Percentiles rank a stretch among this genome's conserved stretches.
phyloP scores from a whole-genome alignment of 306 rosid species.

The Trichosanthes cucumerina region DNA sequence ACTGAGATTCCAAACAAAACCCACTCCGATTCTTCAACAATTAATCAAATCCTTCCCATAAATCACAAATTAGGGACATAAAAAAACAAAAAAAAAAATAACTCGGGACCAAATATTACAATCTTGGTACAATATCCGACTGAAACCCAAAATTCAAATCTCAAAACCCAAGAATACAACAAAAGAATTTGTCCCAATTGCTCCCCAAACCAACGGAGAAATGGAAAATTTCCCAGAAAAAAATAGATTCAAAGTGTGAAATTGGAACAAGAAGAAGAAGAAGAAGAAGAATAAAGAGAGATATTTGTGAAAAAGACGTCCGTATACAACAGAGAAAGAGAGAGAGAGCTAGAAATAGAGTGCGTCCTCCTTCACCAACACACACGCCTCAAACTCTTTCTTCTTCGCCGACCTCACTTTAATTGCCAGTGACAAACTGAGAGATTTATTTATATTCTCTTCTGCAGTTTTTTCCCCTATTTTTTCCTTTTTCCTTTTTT shows the following conservation, averaged over 20 bases:
- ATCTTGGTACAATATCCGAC: not conserved
- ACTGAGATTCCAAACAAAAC: not conserved
- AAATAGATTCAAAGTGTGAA: not conserved
- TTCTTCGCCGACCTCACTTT: constrained; percentile 46
- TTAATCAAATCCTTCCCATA: not conserved
- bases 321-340: not conserved
- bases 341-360: not conserved
- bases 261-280: not conserved
- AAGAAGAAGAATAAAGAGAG: not conserved
- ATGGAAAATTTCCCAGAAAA: not conserved
- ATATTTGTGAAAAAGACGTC: not conserved
- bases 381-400: constrained; percentile 16
- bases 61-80: not conserved
- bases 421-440: constrained; percentile 16
- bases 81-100: not conserved
- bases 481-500: not conserved
- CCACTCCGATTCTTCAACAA: constrained; percentile 9
- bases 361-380: not conserved
- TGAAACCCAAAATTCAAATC: not conserved
- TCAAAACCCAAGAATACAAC: not conserved
- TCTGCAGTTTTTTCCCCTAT: not conserved
- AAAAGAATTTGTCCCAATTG: not conserved
- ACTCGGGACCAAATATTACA: not conserved
- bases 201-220: not conserved
- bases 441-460: not conserved